These are phyloP conservation scores for Scleroderma citrinum DNA, from an alignment of 768 basidiomycete species.

Conservation along the genomic window DNA sequence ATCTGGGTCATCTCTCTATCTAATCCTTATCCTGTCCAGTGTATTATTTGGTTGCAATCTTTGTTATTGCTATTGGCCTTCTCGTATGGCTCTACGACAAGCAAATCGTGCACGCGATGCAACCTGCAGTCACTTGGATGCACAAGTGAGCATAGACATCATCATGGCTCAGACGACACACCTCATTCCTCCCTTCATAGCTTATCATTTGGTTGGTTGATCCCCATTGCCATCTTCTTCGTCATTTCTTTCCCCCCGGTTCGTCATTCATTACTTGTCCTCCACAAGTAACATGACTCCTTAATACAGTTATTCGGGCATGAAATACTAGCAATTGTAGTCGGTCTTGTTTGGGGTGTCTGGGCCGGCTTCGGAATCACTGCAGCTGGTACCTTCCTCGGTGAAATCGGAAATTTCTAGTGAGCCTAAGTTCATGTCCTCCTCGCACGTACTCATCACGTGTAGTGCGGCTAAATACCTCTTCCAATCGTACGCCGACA, in stretches of 20 bases:
- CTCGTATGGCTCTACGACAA: conserved; percentile 60
- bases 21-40: conserved; percentile 15
- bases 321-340: conserved; percentile 84
- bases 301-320: conserved; percentile 75
- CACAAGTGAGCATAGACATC: conserved; percentile 25
- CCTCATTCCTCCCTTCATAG: conserved; percentile 26
- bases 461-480: conserved; percentile 77
- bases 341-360: conserved; percentile 87
- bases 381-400: conserved; percentile 74
- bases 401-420: conserved; percentile 88
- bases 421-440: conserved; percentile 32
- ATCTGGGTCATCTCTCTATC: background rate
- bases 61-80: conserved; percentile 43
- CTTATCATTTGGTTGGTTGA: conserved; percentile 57
- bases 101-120: conserved; percentile 45
- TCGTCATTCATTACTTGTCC: conserved; percentile 13
- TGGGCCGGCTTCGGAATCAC: conserved; percentile 87
- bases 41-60: conserved; percentile 44
- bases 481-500: conserved; percentile 69
- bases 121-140: conserved; percentile 43
- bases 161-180: background rate
- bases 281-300: conserved; percentile 2
- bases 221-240: conserved; percentile 78
- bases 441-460: conserved; percentile 9
- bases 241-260: conserved; percentile 85